These are phyloP conservation scores for Cyclostephanos tholiformis DNA, from an alignment of 108 stramenopile genomes.

Conservation along the genomic window DNA sequence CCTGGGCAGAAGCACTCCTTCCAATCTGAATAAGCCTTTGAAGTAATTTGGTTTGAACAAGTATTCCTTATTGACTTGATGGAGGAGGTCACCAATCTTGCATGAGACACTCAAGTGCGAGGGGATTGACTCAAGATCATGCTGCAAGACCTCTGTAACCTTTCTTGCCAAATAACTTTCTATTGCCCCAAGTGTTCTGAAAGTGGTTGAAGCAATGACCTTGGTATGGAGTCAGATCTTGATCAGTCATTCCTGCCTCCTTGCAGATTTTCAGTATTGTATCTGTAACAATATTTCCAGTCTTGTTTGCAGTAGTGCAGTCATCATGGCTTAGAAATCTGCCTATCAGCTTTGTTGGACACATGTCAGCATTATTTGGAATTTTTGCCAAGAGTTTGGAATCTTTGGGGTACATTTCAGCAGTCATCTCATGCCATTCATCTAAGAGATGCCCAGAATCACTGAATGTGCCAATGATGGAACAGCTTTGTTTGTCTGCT, in stretches of 20 bases:
- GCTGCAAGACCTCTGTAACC: no score
- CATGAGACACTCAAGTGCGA: slow-evolving; percentile 14
- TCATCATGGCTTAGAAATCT: neutral
- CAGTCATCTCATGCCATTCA: neutral
- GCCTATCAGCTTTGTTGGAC: no score
- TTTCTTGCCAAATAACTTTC: no score
- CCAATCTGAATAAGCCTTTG: slow-evolving; percentile 5
- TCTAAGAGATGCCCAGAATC: neutral
- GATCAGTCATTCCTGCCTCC: neutral
- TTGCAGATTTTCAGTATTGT: neutral
- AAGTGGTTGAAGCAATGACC: neutral
- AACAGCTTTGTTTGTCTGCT: slow-evolving; percentile 1
- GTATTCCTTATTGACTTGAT: slow-evolving; percentile 24
- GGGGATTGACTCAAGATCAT: neutral
- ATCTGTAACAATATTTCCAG: neutral
- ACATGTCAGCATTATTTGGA: no score
- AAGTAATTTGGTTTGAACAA: neutral
- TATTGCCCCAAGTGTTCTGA: neutral
- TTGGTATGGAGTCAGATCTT: neutral
- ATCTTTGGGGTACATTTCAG: no score
- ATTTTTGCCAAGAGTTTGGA: no score
- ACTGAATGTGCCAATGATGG: neutral
- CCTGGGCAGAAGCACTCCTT: slow-evolving; percentile 14
- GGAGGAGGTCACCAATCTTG: slow-evolving; percentile 6
- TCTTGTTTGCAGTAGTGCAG: neutral